Evolutionary conservation across 106 monocot species (phyloP), one percentile per base, ranked within the genome.

Genomic region (Acorus calamus): DNA sequence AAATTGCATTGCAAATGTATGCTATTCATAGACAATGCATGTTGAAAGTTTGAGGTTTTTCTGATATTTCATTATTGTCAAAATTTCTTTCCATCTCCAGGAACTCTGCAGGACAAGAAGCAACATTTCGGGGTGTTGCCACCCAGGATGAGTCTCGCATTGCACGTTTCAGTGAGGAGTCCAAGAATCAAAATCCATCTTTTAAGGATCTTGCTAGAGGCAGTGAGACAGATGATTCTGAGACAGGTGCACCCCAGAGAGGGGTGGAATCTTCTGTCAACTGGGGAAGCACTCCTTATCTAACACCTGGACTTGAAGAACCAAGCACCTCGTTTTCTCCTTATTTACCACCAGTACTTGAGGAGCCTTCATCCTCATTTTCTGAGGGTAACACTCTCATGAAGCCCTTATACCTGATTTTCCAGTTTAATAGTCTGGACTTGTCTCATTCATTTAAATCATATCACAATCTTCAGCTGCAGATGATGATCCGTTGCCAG

Each of bases 401-500:
- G 28, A 28, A 28, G 28, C 28, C 28, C 28, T 28, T 28, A 28
- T 28, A 28, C 28, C 28, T 28, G 28, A 1, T 28, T 28, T 28
- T 28, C 28, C 28, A 28, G 28, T 28, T 28, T 28, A 28, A 28
- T 28, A 28, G 28, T 28, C 28, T 28, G 28, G 28, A 28, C 28
- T 28, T 28, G 28, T 28, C 28, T 28, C 28, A 28, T 28, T 28
- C 28, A 28, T 28, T 28, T 28, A 28, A 28, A 28, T 28, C 28
- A 28, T 28, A 28, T 28, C 46, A 56, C 52, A 47, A 66, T 50
- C 10, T 77, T 12, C 78, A 89, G 94, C 83, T 75, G 93, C 92
- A 45, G 98, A 99, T 57, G 92, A 92, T 81, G 98, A 99, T 77
- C 88, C 88, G 14, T 78, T 92, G 71, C 98, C 98, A 50, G 98